These are phyloP conservation scores for Salicornia ramosissima DNA, from an alignment of 148 eudicot genomes.

Conservation along the genomic window DNA sequence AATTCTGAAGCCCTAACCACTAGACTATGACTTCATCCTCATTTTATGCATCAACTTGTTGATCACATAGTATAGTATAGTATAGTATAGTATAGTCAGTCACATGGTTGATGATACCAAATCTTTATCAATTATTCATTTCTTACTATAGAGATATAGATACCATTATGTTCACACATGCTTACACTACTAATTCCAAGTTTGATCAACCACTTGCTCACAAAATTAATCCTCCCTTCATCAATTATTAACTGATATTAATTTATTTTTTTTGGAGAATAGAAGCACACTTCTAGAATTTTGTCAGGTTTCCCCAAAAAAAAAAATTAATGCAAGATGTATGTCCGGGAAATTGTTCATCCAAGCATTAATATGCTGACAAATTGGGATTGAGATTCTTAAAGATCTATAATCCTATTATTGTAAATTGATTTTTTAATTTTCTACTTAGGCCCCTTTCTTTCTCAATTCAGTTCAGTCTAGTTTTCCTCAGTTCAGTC, in stretches of 20 bases:
- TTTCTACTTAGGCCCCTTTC: too few species aligned
- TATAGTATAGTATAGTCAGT: too few species aligned
- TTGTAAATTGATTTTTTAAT: too few species aligned
- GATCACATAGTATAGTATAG: too few species aligned
- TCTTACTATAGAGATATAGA: too few species aligned
- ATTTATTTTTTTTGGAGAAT: too few species aligned
- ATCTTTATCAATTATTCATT: neutral
- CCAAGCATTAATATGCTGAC: neutral
- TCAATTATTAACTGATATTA: neutral
- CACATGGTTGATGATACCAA: constrained; percentile 14
- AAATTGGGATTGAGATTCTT: neutral
- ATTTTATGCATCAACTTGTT: neutral
- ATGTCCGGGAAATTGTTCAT: neutral
- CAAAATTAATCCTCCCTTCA: neutral
- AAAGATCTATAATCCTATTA: too few species aligned
- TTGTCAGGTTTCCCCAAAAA: neutral
- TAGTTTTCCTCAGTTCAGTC: too few species aligned
- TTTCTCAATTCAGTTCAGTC: too few species aligned
- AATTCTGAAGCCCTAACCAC: too few species aligned
- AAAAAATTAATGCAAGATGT: neutral
- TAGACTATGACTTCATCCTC: too few species aligned
- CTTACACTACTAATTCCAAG: neutral
- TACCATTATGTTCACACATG: neutral
- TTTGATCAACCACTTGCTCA: constrained; percentile 8
- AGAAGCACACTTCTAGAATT: neutral